Base-by-base conservation (phyloP, 805 yeast species). In the Sungouiozyma ichnusensis region DNA sequence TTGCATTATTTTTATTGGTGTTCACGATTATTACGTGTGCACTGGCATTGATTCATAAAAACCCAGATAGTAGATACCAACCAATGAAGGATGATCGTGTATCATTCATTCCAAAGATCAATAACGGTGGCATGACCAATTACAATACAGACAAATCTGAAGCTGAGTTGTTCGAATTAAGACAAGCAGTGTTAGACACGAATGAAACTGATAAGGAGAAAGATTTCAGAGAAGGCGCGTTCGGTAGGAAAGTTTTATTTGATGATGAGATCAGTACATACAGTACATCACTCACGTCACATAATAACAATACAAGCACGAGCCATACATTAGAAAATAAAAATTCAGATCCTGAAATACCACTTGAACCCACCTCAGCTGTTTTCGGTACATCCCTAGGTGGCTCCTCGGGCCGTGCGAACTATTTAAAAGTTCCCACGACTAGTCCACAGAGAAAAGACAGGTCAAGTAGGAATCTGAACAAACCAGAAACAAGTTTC, bases 61-160 rank as follows among this genome's bases (percentile, higher is more conserved):
- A 92, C 62, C 97, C 98, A 41, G 98, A 92, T 64, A 77, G 90
- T 8, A 76, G 95, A 53, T 92, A 92, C 67, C 90, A 86, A 66
- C 97, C 96, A 47, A 83, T 90, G 82, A 83, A 82, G 53, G 98
- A 92, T 63, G 98, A 92, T 59, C 77, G 98, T 60, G 92, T 84
- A 40, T 84, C 96, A n/a, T 92, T 92, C 62, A 84, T 92, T 57
- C 88, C 88, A 48, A 72, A 80, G 54, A 69, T 71, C 43, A 78
- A 68, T 43, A 62, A 62, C 29, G 63, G 50, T 39, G 49, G 51
- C 35, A 43, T 39, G 15, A 41, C 43, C 29, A 48, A 50, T 35
- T 57, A 52, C 14, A 44, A 50, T 20, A 50, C 50, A 18, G 46
- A 48, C 31, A 54, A 57, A 36, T 50, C 57, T 31, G 63, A 57